Percentiles rank a stretch among this genome's conserved stretches.
Evolutionary conservation across 805 yeast species (phyloP).

Genomic region (Yueomyces sp.): DNA sequence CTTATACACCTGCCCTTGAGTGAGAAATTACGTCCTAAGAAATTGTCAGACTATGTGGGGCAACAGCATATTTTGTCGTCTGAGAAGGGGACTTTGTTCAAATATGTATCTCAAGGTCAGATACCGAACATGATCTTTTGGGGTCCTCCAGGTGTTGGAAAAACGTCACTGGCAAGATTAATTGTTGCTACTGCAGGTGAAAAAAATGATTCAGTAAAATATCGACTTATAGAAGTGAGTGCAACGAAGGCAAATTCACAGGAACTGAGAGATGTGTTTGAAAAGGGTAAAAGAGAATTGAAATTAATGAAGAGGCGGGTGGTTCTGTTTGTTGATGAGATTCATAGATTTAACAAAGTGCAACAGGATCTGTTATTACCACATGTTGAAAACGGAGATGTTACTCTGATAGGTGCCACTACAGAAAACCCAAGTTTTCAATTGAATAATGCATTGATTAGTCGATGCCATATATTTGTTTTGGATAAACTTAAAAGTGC

Average conservation of each 20-base stretch:
- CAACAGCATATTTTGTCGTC: conserved; percentile 65
- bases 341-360: conserved; percentile 71
- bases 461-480: conserved; percentile 73
- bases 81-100: conserved; percentile 46
- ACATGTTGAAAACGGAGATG: conserved; percentile 69
- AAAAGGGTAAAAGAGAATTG: conserved; percentile 24
- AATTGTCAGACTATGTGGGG: conserved; percentile 64
- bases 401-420: conserved; percentile 87
- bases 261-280: conserved; percentile 54
- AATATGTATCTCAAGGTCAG: conserved; percentile 45
- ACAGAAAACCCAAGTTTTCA: conserved; percentile 88
- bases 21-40: conserved; percentile 69
- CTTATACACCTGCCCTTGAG: conserved; percentile 40
- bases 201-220: conserved; percentile 5
- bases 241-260: conserved; percentile 52
- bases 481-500: conserved; percentile 36
- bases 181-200: conserved; percentile 19
- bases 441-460: conserved; percentile 66
- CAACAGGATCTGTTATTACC: conserved; percentile 87
- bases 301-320: conserved; percentile 38
- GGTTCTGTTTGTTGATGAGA: conserved; percentile 80
- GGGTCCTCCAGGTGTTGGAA: conserved; percentile 94
- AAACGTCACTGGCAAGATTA: conserved; percentile 71
- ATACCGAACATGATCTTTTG: conserved; percentile 80
- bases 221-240: conserved; percentile 61